Evolutionary conservation across 2,329 filamentous ascomycete species (phyloP).

Genomic region (Podosphaera fusca): DNA sequence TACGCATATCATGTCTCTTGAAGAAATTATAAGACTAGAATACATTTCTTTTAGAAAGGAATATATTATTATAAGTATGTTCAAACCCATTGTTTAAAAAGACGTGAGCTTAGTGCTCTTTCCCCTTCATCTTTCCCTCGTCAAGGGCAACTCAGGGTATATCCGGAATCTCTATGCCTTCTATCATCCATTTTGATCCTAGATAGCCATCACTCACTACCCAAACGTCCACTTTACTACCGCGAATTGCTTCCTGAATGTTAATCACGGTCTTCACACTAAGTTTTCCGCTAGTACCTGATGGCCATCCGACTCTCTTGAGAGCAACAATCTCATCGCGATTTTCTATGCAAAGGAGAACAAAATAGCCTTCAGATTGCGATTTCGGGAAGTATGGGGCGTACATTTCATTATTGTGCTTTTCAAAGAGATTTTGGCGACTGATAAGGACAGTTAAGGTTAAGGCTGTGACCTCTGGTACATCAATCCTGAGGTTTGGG

Average conservation of each 20-base stretch:
- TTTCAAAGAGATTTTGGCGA: slow-evolving; percentile 41
- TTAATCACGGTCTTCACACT: slow-evolving; percentile 34
- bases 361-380: slow-evolving; percentile 85
- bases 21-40: no score
- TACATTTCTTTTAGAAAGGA: no score
- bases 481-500: slow-evolving; percentile 41
- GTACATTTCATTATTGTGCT: slow-evolving; percentile 52
- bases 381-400: slow-evolving; percentile 83
- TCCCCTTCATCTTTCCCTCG: slow-evolving; percentile 8
- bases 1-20: no score
- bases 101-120: not conserved
- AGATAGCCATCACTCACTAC: slow-evolving; percentile 77
- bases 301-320: slow-evolving; percentile 60
- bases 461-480: slow-evolving; percentile 35
- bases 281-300: slow-evolving; percentile 19
- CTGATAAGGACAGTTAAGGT: slow-evolving; percentile 39
- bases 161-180: slow-evolving; percentile 14
- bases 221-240: slow-evolving; percentile 44
- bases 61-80: no score
- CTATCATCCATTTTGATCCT: slow-evolving; percentile 32
- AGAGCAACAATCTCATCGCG: slow-evolving; percentile 63
- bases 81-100: no score
- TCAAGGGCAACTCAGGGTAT: slow-evolving; percentile 9
- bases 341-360: slow-evolving; percentile 44
- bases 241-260: slow-evolving; percentile 26